Conservation (phyloP, 1,139 yeast genomes). For the Candida dubliniensis region DNA sequence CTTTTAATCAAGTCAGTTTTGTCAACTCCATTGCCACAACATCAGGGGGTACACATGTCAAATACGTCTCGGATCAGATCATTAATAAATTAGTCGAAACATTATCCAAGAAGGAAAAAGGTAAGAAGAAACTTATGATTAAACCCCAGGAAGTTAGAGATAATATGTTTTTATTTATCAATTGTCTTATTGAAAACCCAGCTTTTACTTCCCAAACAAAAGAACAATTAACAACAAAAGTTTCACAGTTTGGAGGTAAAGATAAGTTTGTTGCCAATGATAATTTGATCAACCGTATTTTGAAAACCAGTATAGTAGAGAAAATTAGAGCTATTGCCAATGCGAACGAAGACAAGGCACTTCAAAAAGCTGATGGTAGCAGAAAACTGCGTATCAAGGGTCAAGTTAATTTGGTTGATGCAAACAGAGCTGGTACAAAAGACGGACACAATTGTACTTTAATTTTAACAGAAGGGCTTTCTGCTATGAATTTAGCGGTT, state of each 20-base stretch:
- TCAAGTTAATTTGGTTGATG: conserved; percentile 89
- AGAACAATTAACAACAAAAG: conserved; percentile 90
- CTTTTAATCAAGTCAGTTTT: conserved; percentile 90
- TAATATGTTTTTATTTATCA: conserved; percentile 86
- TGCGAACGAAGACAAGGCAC: conserved; percentile 83
- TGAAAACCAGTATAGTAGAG: conserved; percentile 78
- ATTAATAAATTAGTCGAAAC: conserved; percentile 64
- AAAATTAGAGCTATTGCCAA: conserved; percentile 80
- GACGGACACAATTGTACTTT: conserved; percentile 92
- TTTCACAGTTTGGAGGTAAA: conserved; percentile 85
- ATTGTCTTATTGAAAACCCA: conserved; percentile 93
- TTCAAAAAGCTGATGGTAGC: conserved; percentile 89
- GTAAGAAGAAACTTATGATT: conserved; percentile 69
- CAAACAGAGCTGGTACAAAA: conserved; percentile 92
- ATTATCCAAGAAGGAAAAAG: conserved; percentile 72
- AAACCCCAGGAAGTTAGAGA: conserved; percentile 88
- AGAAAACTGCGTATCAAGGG: conserved; percentile 85
- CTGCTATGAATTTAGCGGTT: conserved; percentile 90
- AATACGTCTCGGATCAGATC: conserved; percentile 80
- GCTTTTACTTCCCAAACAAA: conserved; percentile 98
- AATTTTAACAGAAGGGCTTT: conserved; percentile 95
- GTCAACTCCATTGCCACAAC: conserved; percentile 98
- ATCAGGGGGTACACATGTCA: conserved; percentile 95
- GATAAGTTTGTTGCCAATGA: conserved; percentile 70
- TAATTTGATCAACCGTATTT: conserved; percentile 67